A percentile compares a stretch with the other conserved stretches of the same genome.
phyloP scores from a whole-genome alignment of 257 asterid species.

The Leptodermis oblonga region DNA sequence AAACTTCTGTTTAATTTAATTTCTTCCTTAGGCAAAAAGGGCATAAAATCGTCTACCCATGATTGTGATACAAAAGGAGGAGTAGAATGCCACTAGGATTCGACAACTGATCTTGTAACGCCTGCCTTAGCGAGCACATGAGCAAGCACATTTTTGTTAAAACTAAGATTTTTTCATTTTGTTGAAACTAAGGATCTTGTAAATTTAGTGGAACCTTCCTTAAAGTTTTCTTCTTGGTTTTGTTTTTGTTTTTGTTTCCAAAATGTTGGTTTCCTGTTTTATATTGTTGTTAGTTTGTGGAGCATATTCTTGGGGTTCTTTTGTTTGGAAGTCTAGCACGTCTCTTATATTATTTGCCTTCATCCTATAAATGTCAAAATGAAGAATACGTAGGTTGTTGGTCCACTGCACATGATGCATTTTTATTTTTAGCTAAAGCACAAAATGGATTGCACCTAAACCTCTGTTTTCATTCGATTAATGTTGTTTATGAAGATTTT shows the following conservation, averaged over 20 bases:
- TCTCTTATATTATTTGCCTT: neutral
- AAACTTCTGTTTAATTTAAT: neutral
- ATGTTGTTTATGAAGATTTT: neutral
- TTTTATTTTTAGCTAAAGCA: neutral
- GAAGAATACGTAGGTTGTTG: neutral
- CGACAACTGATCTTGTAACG: neutral
- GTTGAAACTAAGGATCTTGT: too few relatives aligned
- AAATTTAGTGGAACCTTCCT: too few relatives aligned
- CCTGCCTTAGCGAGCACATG: too few relatives aligned
- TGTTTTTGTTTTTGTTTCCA: neutral
- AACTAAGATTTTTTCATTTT: too few relatives aligned
- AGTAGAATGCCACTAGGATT: neutral
- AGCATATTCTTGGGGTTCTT: neutral
- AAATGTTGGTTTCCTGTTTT: neutral
- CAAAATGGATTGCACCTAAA: conserved; percentile 10
- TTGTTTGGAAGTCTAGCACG: neutral
- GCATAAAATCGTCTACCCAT: too few relatives aligned
- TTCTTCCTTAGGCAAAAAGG: neutral
- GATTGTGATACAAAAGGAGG: neutral
- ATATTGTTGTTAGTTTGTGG: neutral
- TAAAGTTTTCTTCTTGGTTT: too few relatives aligned
- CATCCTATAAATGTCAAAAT: neutral
- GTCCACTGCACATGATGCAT: conserved; percentile 21
- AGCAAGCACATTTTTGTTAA: too few relatives aligned
- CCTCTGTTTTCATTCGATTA: neutral